These are phyloP conservation scores for Trichoderma brevicompactum DNA, from an alignment of 2,329 filamentous ascomycete genomes.

Conservation along the genomic window DNA sequence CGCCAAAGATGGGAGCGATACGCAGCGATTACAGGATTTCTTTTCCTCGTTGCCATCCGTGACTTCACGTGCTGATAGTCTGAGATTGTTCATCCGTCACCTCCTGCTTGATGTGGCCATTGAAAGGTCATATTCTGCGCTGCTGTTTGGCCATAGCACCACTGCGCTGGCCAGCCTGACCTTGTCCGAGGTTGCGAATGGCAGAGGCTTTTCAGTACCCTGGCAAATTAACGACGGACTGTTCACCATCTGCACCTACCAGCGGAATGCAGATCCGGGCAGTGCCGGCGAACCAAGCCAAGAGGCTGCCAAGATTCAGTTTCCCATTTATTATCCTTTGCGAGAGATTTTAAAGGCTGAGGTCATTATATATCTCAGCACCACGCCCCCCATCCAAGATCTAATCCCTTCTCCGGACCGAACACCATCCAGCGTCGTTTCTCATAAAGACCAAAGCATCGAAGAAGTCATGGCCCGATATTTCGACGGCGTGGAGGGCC, in stretches of 20 bases:
- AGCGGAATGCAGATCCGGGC: conserved; percentile 33
- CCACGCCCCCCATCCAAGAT: conserved; percentile 57
- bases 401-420: conserved; percentile 49
- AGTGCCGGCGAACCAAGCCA: neutral
- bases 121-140: conserved; percentile 63
- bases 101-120: conserved; percentile 70
- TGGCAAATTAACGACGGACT: conserved; percentile 80
- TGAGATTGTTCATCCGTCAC: conserved; percentile 70
- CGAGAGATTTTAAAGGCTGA: conserved; percentile 86
- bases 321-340: conserved; percentile 73
- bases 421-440: conserved; percentile 52
- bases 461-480: conserved; percentile 90
- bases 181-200: conserved; percentile 87
- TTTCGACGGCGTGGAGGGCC: conserved; percentile 78
- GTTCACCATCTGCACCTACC: conserved; percentile 43
- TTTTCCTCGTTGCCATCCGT: conserved; percentile 69
- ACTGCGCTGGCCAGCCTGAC: conserved; percentile 86
- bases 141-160: conserved; percentile 85
- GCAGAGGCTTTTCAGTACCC: conserved; percentile 80
- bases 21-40: conserved; percentile 56
- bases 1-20: conserved; percentile 32
- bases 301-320: conserved; percentile 36
- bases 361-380: conserved; percentile 66
- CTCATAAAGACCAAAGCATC: conserved; percentile 80
- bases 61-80: conserved; percentile 76